Percentiles rank a stretch among this genome's conserved stretches.
phyloP scores from a whole-genome alignment of 345 rosid species.

The Mercurialis annua region DNA sequence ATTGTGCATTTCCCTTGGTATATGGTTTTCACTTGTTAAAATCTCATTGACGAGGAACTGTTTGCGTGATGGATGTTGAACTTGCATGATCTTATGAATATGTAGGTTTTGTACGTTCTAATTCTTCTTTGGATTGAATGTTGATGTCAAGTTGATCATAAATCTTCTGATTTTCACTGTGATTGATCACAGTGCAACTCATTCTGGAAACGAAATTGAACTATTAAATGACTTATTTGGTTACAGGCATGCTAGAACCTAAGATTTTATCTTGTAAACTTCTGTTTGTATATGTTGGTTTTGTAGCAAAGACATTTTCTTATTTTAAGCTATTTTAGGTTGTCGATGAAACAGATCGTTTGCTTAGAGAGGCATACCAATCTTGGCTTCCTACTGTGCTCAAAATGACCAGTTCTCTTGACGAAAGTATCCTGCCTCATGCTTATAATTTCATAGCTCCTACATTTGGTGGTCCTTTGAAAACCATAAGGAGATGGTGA shows the following conservation, averaged over 20 bases:
- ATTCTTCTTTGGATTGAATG: background rate
- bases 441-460: constrained; percentile 30
- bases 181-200: too few relatives aligned
- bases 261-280: background rate
- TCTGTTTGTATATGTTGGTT: background rate
- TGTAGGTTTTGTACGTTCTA: background rate
- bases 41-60: background rate
- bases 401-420: constrained; percentile 43
- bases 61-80: background rate
- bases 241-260: background rate
- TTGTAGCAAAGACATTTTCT: constrained; percentile 16
- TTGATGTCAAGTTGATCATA: background rate
- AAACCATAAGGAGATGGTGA: constrained; percentile 78
- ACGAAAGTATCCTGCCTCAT: constrained; percentile 35
- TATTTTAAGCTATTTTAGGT: constrained; percentile 51
- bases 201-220: background rate
- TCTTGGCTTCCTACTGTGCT: constrained; percentile 95
- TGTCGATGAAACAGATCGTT: constrained; percentile 93
- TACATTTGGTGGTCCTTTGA: constrained; percentile 64
- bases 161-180: background rate
- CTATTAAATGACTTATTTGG: background rate
- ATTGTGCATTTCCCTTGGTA: too few relatives aligned
- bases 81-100: background rate
- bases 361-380: constrained; percentile 92
- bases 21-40: too few relatives aligned